Percentiles rank a stretch among this genome's conserved stretches.
phyloP scores from a whole-genome alignment of 495 filamentous ascomycete species.

The Annulohypoxylon moriforme region DNA sequence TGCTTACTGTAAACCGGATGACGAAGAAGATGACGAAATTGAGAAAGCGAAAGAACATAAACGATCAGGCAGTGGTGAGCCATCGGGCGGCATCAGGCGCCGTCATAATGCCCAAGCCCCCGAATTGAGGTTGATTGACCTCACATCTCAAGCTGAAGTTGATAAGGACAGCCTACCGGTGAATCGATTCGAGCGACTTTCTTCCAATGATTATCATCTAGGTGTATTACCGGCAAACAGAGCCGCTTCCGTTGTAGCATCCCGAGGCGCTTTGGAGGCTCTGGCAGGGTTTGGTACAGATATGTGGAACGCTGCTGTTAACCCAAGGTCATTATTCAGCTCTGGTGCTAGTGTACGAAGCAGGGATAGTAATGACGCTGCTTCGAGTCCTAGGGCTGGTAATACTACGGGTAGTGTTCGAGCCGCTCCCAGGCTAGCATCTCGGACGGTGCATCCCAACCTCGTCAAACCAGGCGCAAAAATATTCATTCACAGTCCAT shows the following conservation, averaged over 20 bases:
- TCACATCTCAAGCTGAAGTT: slow-evolving; percentile 79
- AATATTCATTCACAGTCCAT: slow-evolving; percentile 95
- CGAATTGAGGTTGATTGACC: slow-evolving; percentile 89
- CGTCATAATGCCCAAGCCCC: slow-evolving; percentile 82
- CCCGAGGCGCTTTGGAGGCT: slow-evolving; percentile 76
- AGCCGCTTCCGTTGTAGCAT: slow-evolving; percentile 66
- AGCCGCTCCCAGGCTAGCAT: slow-evolving; percentile 18
- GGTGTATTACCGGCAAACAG: slow-evolving; percentile 81
- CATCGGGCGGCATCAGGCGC: slow-evolving; percentile 69
- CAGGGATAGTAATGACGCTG: slow-evolving; percentile 67
- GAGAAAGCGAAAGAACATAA: slow-evolving; percentile 33
- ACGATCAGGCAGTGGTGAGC: slow-evolving; percentile 57
- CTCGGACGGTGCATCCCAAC: slow-evolving; percentile 55
- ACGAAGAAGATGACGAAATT: slow-evolving; percentile 63
- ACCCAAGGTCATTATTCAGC: slow-evolving; percentile 84
- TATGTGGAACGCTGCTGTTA: slow-evolving; percentile 84
- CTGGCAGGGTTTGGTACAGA: slow-evolving; percentile 67
- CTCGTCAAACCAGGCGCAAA: slow-evolving; percentile 78
- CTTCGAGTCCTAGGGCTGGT: slow-evolving; percentile 46
- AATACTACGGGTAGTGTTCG: slow-evolving; percentile 46
- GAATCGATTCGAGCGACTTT: slow-evolving; percentile 83
- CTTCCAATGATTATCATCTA: slow-evolving; percentile 93
- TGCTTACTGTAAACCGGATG: slow-evolving; percentile 81
- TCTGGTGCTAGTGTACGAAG: slow-evolving; percentile 87
- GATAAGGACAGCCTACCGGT: slow-evolving; percentile 83